Percentiles rank a stretch among this genome's conserved stretches.
Evolutionary conservation across 1,139 yeast species (phyloP).

Genomic region (Sugiyamaella japonica): DNA sequence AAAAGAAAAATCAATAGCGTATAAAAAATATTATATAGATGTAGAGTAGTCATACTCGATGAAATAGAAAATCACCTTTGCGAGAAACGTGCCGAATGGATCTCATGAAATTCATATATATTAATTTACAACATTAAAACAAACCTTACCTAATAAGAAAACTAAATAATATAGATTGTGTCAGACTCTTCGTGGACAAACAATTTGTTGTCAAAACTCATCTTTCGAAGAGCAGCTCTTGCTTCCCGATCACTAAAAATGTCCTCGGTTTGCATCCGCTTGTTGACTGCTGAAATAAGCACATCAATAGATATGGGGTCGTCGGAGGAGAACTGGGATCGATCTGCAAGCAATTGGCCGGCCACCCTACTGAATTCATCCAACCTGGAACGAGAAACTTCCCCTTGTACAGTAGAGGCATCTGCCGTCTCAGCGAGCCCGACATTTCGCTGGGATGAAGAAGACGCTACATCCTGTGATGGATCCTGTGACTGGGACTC

Average conservation of each 20-base stretch:
- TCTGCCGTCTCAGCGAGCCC: slow-evolving; percentile 24
- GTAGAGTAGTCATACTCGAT: slow-evolving; percentile 5
- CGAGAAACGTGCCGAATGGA: background rate
- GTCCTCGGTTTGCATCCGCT: slow-evolving; percentile 39
- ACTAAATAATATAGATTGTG: slow-evolving; percentile 29
- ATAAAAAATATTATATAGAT: slow-evolving; percentile 3
- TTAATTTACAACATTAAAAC: slow-evolving; percentile 8
- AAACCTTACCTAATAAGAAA: background rate
- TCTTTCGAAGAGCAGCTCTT: slow-evolving; percentile 39
- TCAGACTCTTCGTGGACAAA: slow-evolving; percentile 33
- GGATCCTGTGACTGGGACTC: slow-evolving; percentile 15
- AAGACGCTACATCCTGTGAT: slow-evolving; percentile 3
- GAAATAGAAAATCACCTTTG: background rate
- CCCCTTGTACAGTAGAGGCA: slow-evolving; percentile 27
- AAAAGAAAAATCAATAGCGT: slow-evolving; percentile 35
- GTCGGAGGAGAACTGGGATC: slow-evolving; percentile 37
- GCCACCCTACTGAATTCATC: slow-evolving; percentile 36
- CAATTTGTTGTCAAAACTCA: slow-evolving; percentile 42
- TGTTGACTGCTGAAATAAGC: slow-evolving; percentile 39
- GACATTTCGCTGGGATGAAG: slow-evolving; percentile 4
- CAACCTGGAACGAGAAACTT: slow-evolving; percentile 39
- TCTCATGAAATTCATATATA: background rate
- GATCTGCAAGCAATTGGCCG: slow-evolving; percentile 38
- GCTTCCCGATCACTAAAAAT: slow-evolving; percentile 40
- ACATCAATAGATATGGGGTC: slow-evolving; percentile 31